A percentile compares a stretch with the other conserved stretches of the same genome.
These are phyloP conservation scores for Amanita muscaria DNA, from an alignment of 768 basidiomycete genomes.

Conservation along the genomic window DNA sequence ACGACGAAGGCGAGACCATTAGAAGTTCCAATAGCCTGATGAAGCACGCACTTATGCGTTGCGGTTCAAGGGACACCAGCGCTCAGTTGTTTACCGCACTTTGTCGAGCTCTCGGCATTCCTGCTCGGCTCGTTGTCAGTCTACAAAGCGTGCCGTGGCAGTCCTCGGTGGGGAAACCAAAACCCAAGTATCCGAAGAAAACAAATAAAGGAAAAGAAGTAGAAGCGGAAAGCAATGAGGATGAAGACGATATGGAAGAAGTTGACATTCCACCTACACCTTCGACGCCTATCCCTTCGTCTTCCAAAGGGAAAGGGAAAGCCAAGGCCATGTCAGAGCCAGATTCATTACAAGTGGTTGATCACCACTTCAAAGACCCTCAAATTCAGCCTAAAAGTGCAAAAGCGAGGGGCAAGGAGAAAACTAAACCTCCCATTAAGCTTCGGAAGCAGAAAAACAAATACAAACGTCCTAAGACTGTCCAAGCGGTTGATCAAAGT, in stretches of 20 bases:
- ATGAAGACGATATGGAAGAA: slow-evolving; percentile 30
- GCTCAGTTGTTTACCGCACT: slow-evolving; percentile 89
- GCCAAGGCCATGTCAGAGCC: slow-evolving; percentile 8
- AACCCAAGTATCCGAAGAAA: slow-evolving; percentile 32
- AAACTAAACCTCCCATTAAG: slow-evolving; percentile 44
- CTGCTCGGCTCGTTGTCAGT: slow-evolving; percentile 81
- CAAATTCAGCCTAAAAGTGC: slow-evolving; percentile 28
- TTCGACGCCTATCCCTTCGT: background rate
- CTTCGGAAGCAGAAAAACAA: slow-evolving; percentile 49
- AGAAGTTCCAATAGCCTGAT: slow-evolving; percentile 79
- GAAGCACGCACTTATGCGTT: slow-evolving; percentile 81
- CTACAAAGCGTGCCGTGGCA: slow-evolving; percentile 93
- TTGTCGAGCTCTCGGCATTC: slow-evolving; percentile 79
- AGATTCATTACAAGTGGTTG: slow-evolving; percentile 26
- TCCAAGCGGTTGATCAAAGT: background rate
- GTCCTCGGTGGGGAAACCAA: slow-evolving; percentile 50
- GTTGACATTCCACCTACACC: slow-evolving; percentile 16
- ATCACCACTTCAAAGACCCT: slow-evolving; percentile 30
- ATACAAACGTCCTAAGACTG: slow-evolving; percentile 21
- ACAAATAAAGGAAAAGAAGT: slow-evolving; percentile 21
- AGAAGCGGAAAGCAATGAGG: slow-evolving; percentile 18
- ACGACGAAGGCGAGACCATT: slow-evolving; percentile 59
- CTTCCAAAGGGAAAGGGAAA: slow-evolving; percentile 24
- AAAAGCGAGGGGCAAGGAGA: slow-evolving; percentile 52
- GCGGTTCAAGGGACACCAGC: slow-evolving; percentile 77